Conservation (phyloP, 2,329 filamentous ascomycete genomes). For the Herpotrichia juniperi region DNA sequence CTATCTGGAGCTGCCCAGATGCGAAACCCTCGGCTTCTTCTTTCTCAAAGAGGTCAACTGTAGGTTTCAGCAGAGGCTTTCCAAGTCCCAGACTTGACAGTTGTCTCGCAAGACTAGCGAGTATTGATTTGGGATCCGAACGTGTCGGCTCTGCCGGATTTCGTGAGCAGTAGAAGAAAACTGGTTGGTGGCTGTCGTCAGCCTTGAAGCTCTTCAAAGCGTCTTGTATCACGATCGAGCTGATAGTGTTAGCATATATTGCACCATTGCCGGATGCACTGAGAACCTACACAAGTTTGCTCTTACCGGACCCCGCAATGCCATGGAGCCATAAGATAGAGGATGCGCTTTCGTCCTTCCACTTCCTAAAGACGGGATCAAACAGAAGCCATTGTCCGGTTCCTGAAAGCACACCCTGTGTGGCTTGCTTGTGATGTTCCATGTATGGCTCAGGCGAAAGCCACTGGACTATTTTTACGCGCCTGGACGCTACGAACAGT, state of each 20-base stretch:
- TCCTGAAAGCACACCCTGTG: constrained; percentile 14
- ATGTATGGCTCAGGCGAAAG: constrained; percentile 16
- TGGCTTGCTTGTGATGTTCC: constrained; percentile 17
- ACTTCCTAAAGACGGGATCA: constrained; percentile 25
- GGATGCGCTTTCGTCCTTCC: constrained; percentile 33
- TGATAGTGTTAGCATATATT: constrained; percentile 11
- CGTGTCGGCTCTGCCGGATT: constrained; percentile 22
- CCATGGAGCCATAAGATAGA: constrained; percentile 46
- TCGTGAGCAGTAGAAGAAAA: constrained; percentile 24
- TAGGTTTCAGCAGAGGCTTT: constrained; percentile 8
- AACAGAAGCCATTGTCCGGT: constrained; percentile 22
- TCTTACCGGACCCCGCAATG: constrained; percentile 43
- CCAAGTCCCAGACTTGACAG: constrained; percentile 15
- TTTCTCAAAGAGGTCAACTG: constrained; percentile 14
- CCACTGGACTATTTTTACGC: constrained; percentile 15
- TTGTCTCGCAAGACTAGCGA: constrained; percentile 24
- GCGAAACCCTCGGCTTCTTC: constrained; percentile 20
- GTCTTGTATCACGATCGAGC: constrained; percentile 20
- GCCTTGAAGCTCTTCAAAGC: constrained; percentile 13
- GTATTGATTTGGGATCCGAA: constrained; percentile 18
- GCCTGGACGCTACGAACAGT: constrained; percentile 9
- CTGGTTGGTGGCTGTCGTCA: constrained; percentile 13
- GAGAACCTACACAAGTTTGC: constrained; percentile 34
- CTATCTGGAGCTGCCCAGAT: constrained; percentile 16
- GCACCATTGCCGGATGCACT: constrained; percentile 17